Conservation (phyloP, 2,329 filamentous ascomycete species). For the Emmonsiellopsis sp. region DNA sequence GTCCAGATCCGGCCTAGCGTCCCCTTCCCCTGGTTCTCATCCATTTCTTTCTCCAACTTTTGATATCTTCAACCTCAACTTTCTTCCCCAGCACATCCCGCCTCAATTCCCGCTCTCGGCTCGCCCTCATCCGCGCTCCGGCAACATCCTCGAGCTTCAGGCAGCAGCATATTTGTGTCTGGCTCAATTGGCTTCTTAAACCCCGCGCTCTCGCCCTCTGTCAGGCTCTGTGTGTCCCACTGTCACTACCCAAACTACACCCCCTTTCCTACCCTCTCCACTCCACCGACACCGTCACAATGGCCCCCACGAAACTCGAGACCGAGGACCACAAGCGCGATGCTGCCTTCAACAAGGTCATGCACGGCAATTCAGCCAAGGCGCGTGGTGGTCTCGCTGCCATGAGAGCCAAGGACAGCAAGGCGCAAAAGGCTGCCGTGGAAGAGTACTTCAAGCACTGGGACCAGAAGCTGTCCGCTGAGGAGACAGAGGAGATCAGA, state of each 20-base stretch:
- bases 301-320: constrained; percentile 58
- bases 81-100: too few species aligned
- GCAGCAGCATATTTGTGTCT: background rate
- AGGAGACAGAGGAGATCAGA: constrained; percentile 75
- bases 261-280: constrained; percentile 10
- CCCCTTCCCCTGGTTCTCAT: too few species aligned
- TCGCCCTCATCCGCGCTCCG: constrained; percentile 5
- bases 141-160: background rate
- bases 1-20: too few species aligned
- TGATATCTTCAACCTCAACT: too few species aligned
- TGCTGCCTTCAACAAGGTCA: constrained; percentile 80
- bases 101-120: constrained; percentile 7
- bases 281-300: constrained; percentile 17
- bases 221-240: background rate
- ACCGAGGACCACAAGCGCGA: constrained; percentile 74
- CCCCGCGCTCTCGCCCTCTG: background rate
- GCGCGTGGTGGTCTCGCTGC: constrained; percentile 66
- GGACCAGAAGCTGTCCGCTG: constrained; percentile 70
- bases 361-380: constrained; percentile 68
- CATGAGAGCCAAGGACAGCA: constrained; percentile 74
- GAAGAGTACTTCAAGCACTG: constrained; percentile 96
- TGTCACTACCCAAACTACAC: background rate
- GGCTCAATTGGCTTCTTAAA: background rate
- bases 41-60: too few species aligned
- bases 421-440: constrained; percentile 69